Conservation (phyloP, 2,329 filamentous ascomycete species). For the Fusarium siculi region DNA sequence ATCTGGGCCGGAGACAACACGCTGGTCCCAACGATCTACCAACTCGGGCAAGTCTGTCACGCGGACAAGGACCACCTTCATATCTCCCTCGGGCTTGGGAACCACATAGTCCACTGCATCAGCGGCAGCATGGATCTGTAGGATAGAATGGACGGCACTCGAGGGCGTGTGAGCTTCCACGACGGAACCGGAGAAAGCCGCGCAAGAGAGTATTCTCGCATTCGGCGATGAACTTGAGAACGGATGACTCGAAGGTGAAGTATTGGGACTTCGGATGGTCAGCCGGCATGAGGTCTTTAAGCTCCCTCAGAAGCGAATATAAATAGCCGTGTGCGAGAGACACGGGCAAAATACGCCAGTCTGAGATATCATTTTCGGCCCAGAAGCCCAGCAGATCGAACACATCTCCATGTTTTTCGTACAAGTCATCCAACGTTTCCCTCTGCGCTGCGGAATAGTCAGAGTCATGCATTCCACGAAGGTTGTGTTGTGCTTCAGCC, state of each 20-base stretch:
- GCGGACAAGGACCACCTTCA: neutral
- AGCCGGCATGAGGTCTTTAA: rapidly evolving
- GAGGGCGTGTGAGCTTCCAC: neutral
- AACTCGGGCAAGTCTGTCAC: neutral
- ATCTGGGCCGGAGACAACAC: neutral
- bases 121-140: neutral
- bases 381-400: rapidly evolving
- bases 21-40: neutral
- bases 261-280: too few species aligned
- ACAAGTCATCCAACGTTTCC: too few species aligned
- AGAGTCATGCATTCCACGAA: rapidly evolving
- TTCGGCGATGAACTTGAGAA: too few species aligned
- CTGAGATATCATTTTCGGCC: rapidly evolving
- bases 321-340: neutral
- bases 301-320: rapidly evolving
- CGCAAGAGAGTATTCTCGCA: neutral
- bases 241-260: too few species aligned
- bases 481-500: rapidly evolving
- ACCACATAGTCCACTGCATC: rapidly evolving
- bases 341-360: neutral
- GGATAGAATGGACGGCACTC: neutral
- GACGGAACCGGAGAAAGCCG: rapidly evolving
- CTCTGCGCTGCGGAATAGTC: neutral
- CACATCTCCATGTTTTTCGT: too few species aligned
- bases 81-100: neutral